Base-by-base conservation (phyloP, 2,329 filamentous ascomycete genomes). In the Ophiosphaerella narmari region DNA sequence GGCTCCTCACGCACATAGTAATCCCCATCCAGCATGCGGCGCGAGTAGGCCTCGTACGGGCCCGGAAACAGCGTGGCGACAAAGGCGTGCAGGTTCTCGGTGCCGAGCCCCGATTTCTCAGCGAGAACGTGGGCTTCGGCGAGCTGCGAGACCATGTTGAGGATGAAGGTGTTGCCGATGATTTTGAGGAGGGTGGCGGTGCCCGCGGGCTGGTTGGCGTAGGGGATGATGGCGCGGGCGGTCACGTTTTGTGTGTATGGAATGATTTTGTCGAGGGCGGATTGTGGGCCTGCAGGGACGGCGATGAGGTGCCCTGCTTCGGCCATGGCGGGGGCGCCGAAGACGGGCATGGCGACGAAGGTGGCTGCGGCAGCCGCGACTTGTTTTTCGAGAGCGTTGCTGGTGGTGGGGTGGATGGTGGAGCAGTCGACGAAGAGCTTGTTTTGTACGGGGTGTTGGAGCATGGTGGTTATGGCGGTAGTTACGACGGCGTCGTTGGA, bases 401-500 rank as follows among this genome's bases (percentile, higher is more conserved):
- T 89, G 4, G 89, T 91, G 47, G 92, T 87, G 0, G 92, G 91
- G 71, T 94, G 89, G 32, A 96, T 84, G 23, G 91, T 96, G 3
- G 90, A 94, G 79, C 88, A 92, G 68, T 96, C 91, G 29, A 96
- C 82, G 59, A 96, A 86, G 13, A 94, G 77, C 76, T 96, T 96
- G 54, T 84, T 86, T 24, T 79, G 79, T 14, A 89, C 75, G 49
- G 84, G 76, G 14, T 75, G 67, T 40, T 81, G 63, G 3, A 90
- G 75, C 26, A 87, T 82, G 3, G 79, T 69, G 36, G 80, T 72
- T 52, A 90, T 80, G 16, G 85, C 83, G 4, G 81, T 75, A 49
- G 84, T 81, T 37, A 95, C 84, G 5, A 89, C 88, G 2, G 82
- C 77, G 69, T 96, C 91, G 67, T 94, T 88, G 58, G 87, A 84